Evolutionary conservation across 495 filamentous ascomycete genomes (phyloP).

Genomic region (Neurospora sp.): DNA sequence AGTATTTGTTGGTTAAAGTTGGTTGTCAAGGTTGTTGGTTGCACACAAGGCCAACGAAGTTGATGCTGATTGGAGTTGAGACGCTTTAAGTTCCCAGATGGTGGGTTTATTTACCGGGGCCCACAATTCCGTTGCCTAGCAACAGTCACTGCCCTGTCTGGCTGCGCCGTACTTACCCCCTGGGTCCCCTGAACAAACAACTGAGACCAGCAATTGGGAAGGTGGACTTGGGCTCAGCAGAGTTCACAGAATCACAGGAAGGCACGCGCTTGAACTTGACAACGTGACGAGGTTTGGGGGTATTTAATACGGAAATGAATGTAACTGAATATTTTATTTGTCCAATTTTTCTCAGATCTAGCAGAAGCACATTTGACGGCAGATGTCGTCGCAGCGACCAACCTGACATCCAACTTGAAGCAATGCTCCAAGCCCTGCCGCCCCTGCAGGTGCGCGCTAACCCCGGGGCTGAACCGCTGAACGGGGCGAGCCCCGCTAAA

Average conservation of each 20-base stretch:
- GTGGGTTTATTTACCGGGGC: constrained; percentile 8
- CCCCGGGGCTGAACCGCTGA: not conserved
- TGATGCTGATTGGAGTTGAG: not conserved
- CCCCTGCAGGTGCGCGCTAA: not conserved
- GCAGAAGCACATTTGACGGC: not conserved
- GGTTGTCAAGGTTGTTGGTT: not conserved
- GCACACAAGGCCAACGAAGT: not conserved
- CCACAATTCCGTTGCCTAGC: constrained; percentile 13
- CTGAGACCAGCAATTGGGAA: not conserved
- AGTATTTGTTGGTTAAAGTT: not conserved
- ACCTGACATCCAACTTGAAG: not conserved
- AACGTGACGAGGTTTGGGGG: not conserved
- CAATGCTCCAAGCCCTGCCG: not conserved
- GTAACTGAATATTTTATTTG: not conserved
- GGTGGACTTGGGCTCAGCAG: not conserved
- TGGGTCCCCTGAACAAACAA: not conserved
- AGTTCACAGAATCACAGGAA: not conserved
- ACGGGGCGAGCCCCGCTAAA: not conserved
- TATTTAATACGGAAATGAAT: not conserved
- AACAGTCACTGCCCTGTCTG: constrained; percentile 4
- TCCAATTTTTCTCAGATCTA: not conserved
- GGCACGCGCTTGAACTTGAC: not conserved
- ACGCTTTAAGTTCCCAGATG: not conserved
- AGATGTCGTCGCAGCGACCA: not conserved
- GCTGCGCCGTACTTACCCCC: not conserved